Base-by-base conservation (phyloP, 805 yeast genomes). In the Peterozyma xylosa region DNA sequence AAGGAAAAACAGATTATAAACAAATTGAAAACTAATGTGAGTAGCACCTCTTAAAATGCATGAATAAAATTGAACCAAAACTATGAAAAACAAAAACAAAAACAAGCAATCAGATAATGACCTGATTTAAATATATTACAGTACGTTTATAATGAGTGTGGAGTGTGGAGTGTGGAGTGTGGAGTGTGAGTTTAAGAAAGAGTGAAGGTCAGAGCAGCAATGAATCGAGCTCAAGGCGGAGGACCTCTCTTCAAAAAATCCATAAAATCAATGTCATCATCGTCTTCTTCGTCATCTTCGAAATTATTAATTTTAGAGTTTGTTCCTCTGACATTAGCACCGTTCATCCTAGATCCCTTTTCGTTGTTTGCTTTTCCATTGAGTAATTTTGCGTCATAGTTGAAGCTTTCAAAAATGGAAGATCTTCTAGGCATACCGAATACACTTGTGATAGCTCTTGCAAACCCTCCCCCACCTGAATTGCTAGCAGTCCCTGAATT, bases 211-310 rank as follows among this genome's bases (percentile, higher is more conserved):
- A n/a, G n/a, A n/a, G n/a, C n/a, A n/a, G n/a, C n/a, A n/a, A n/a
- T n/a, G n/a, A n/a, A n/a, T n/a, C n/a, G n/a, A n/a, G n/a, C n/a
- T 21, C 27, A 21, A 7, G 27, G 7, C 27, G 54, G 57, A 3
- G 71, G 73, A 2, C 75, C 77, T 32, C 57, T 59, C 33, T 62
- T 64, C 46, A 74, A 60, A 48, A 74, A 71, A 47, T 72, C 78
- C 51, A 73, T 42, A 41, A 74, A 60, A 50, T 73, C 78, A 57
- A 73, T 60, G 43, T 67, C 74, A 16, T 57, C 62, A 3, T 49
- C 57, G 13, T 56, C 64, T 1, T 54, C 52, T 18, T 36, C 39
- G 5, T 42, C 42, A 13, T 33, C 37, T 35, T 39, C 16, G 41
- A 41, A 11, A 17, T 35, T 15, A 38, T 35, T 30, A 35, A 33